Percentiles rank a stretch among this genome's conserved stretches.
phyloP scores from a whole-genome alignment of 441 rosid species.

The Breynia disticha region DNA sequence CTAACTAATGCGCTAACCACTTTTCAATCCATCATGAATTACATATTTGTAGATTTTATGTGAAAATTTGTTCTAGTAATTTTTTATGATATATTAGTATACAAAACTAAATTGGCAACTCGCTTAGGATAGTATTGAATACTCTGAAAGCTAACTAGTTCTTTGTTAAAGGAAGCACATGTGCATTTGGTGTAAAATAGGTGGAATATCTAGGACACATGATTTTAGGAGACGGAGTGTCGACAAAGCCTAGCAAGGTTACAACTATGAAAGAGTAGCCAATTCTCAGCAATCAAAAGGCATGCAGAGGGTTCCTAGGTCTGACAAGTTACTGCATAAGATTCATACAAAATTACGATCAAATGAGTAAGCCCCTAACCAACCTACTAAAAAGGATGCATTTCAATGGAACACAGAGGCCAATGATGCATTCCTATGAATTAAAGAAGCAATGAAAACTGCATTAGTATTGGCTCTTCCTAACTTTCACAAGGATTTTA shows the following conservation, averaged over 20 bases:
- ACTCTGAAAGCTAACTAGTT: background rate
- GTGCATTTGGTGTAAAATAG: no score
- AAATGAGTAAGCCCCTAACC: background rate
- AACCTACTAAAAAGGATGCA: background rate
- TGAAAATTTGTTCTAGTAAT: background rate
- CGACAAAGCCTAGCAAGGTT: background rate
- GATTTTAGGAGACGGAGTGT: background rate
- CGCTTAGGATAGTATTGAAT: background rate
- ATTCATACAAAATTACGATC: background rate
- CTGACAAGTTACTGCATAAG: background rate
- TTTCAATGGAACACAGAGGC: background rate
- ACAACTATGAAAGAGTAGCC: background rate
- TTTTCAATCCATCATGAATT: background rate
- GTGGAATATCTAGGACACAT: no score
- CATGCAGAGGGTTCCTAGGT: background rate
- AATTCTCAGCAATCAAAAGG: background rate
- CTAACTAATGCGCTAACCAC: background rate
- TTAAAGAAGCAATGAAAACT: background rate
- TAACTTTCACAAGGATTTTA: background rate
- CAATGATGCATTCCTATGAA: background rate
- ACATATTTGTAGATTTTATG: background rate
- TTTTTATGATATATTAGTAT: background rate
- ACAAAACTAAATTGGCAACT: background rate
- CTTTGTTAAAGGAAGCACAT: background rate
- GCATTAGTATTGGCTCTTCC: background rate